Evolutionary conservation across 1,284 basidiomycete genomes (phyloP), one percentile per base, ranked within the genome.

Genomic region (Trichosporon asahii): DNA sequence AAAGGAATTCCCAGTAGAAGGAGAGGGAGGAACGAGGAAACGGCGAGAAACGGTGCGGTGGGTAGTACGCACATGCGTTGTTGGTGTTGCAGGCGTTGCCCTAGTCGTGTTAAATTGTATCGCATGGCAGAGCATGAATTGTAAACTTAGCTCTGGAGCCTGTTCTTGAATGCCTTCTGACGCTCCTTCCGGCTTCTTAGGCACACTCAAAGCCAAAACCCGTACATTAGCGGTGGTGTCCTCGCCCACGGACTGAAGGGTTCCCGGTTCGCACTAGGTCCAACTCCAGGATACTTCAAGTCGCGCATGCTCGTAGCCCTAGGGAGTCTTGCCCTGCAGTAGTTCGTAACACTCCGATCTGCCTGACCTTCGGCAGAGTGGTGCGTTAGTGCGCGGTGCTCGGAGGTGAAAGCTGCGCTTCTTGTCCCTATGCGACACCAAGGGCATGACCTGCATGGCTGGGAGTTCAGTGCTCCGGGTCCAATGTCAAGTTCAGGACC

Each of bases 91-190:
- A 37, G 35, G 14, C 35, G 35, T n/a, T 31, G 55, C 57, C n/a
- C 18, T 33, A 31, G 29, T 61, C 29, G 27, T 37, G 11, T 27
- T 61, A 61, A 61, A 61, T 61, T 61, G 57, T 61, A 61, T 61
- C 57, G 57, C 57, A 61, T 61, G 57, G 57, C 57, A 61, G 57
- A 61, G 57, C 18, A 29, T 61, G 57, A 61, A 61, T 61, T 61
- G 57, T 61, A 61, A 61, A 61, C 57, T 61, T 61, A 61, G 57
- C 57, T 61, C 29, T 31, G 57, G 21, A 61, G 57, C 57, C 57
- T 61, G 49, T 61, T 61, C 29, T 18, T 61, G 29, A 61, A 61
- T 61, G 57, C 57, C 57, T 61, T 61, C 57, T 29, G 27, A 61
- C 57, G 29, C 57, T 61, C 57, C 29, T 61, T 61, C 57, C 57